Evolutionary conservation across 2,329 filamentous ascomycete genomes (phyloP), one percentile per base, ranked within the genome.

Genomic region (Cercospora berteroae): DNA sequence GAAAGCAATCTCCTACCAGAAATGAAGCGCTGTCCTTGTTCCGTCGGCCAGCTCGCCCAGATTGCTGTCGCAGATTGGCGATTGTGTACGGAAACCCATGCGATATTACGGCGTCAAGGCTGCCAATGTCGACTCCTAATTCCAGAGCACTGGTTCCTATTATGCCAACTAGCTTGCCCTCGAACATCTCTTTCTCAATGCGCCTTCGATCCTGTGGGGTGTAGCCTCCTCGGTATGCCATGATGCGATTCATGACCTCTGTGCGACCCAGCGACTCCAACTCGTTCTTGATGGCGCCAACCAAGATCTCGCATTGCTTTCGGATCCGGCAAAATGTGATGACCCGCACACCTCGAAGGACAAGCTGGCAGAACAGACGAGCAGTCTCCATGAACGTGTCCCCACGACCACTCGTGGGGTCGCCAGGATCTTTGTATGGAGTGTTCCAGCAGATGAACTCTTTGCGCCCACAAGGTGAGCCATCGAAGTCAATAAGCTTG

Each of bases 401-500:
- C 13, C 92, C 92, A 66, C 95, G 88, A 1, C 95, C 94, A 73
- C 92, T 96, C 0, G 90, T 88, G 8, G 93, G 91, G 78, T 98
- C 94, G 0, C 85, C 86, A 0, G 94, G 93, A 72, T 97, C 94
- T 77, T 93, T 96, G 79, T 88, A 97, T 0, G 95, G 95, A 0
- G 94, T 97, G 74, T 99, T 98, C 95, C 95, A 99, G 79, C 94
- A 98, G 6, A 99, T 77, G 66, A 98, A 98, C 75, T 98, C 94
- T 77, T 98, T 98, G 23, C 93, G 86, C 0, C 94, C 93, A 5
- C 93, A 93, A 0, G 95, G 95, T 0, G 94, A 97, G 1, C 95
- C 95, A 76, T 99, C 95, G 74, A 91, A 94, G 75, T 97, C 93
- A 0, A 94, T 90, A 55, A 98, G 79, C 66, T 85, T 88, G 13